These are phyloP conservation scores for Paecilomyces dactylethromorphus DNA, from an alignment of 2,329 filamentous ascomycete genomes.

Conservation along the genomic window DNA sequence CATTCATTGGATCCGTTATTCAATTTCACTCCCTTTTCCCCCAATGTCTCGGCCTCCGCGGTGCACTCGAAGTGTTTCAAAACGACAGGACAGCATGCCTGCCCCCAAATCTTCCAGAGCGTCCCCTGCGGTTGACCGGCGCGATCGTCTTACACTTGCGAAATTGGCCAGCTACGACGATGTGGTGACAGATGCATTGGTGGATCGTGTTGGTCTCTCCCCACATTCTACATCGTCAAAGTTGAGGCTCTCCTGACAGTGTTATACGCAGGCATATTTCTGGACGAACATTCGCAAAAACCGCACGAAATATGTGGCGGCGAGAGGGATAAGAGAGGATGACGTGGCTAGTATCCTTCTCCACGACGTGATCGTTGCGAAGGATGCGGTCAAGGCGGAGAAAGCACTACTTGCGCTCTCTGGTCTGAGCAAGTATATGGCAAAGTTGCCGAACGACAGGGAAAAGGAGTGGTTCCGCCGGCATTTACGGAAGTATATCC, in stretches of 20 bases:
- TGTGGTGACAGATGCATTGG: constrained; percentile 85
- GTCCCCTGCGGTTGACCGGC: constrained; percentile 30
- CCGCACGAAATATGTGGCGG: constrained; percentile 74
- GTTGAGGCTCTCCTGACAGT: constrained; percentile 4
- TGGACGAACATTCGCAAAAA: constrained; percentile 98
- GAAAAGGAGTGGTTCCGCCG: constrained; percentile 81
- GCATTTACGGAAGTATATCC: constrained; percentile 84
- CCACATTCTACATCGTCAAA: not conserved
- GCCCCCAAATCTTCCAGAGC: constrained; percentile 25
- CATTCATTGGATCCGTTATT: not conserved
- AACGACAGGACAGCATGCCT: constrained; percentile 20
- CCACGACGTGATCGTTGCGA: constrained; percentile 64
- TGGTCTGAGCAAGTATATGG: constrained; percentile 66
- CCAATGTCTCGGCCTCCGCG: constrained; percentile 1
- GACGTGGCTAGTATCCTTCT: constrained; percentile 55
- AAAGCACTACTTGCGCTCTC: constrained; percentile 63
- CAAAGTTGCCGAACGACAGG: constrained; percentile 61
- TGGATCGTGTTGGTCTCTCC: constrained; percentile 67
- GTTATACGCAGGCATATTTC: constrained; percentile 67
- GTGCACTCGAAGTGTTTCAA: not conserved
- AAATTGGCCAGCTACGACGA: constrained; percentile 93
- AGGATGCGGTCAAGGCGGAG: constrained; percentile 66
- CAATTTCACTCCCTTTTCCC: constrained; percentile 7
- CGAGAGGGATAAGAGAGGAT: constrained; percentile 67
- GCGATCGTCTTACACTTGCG: constrained; percentile 72